Conservation (phyloP, 2,329 filamentous ascomycete genomes). For the Scedosporium boydii region DNA sequence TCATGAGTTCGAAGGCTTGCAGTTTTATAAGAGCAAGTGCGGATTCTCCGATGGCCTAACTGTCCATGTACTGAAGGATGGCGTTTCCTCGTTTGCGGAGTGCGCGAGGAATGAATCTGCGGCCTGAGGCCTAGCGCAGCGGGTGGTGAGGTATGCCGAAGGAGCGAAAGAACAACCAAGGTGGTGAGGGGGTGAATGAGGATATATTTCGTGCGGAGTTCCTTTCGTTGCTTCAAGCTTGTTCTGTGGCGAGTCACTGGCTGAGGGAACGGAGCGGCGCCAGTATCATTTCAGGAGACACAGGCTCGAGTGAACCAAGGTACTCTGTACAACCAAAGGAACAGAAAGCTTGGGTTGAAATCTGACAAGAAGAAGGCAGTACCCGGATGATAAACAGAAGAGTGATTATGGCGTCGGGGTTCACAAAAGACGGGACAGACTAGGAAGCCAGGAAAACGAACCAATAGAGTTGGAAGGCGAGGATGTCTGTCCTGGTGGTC, state of each 20-base stretch:
- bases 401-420: too few species aligned
- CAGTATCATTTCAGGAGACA: too few species aligned
- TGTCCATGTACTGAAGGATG: constrained; percentile 18
- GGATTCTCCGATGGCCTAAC: constrained; percentile 19
- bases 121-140: neutral
- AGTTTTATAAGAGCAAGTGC: constrained; percentile 10
- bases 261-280: too few species aligned
- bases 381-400: too few species aligned
- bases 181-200: neutral
- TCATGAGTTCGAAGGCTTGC: constrained; percentile 21
- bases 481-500: neutral
- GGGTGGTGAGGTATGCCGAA: neutral
- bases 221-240: too few species aligned
- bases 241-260: too few species aligned
- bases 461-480: neutral
- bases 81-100: neutral
- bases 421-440: neutral
- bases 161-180: neutral
- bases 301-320: neutral
- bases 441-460: neutral
- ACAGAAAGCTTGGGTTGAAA: neutral
- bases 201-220: neutral
- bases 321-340: neutral
- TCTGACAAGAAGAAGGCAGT: neutral
- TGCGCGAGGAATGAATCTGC: neutral